Base-by-base conservation (phyloP, 495 filamentous ascomycete species). In the Polyplosphaeria fusca region DNA sequence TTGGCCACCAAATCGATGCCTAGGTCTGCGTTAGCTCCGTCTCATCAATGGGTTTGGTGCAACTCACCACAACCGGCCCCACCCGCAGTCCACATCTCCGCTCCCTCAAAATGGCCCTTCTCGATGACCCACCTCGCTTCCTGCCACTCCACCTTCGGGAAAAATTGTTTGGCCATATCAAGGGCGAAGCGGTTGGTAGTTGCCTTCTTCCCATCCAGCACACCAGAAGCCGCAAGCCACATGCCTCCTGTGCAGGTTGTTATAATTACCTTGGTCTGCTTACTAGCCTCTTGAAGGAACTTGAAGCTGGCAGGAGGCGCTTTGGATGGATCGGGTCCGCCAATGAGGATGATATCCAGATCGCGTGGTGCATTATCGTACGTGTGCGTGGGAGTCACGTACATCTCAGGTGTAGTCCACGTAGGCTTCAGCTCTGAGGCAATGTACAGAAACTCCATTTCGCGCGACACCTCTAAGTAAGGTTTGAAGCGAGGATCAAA, bases 121-220 rank as follows among this genome's bases (percentile, higher is more conserved):
- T 57, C 62, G 37, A 58, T 35, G 11, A 65, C 58, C 58, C 62
- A 65, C 39, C 62, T 52, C 52, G 61, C 46, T 26, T 65, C 62
- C 51, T 44, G 14, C 62, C 62, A 65, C 41, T 65, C 58, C 4
- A 61, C 58, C 20, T 49, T 48, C 0, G 62, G 62, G 44, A 52
- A 53, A 43, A 52, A 16, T 28, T 52, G 12, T 53, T 42, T 58
- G 5, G 58, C 52, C 5, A 23, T 45, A 1, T n/a, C 28, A 18
- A 65, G 18, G 12, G 52, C 47, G 18, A 50, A 42, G 1, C 62
- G 41, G 30, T 65, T 65, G 58, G 62, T 65, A 28, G 62, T 65
- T 16, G 62, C 62, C 53, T 53, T 61, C 52, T 50, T 61, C 13
- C 58, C 62, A 16, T 61, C 56, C 46, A 65, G 22, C 14, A 54